Conservation (phyloP, 2,329 filamentous ascomycete species). For the Fusarium continuum region DNA sequence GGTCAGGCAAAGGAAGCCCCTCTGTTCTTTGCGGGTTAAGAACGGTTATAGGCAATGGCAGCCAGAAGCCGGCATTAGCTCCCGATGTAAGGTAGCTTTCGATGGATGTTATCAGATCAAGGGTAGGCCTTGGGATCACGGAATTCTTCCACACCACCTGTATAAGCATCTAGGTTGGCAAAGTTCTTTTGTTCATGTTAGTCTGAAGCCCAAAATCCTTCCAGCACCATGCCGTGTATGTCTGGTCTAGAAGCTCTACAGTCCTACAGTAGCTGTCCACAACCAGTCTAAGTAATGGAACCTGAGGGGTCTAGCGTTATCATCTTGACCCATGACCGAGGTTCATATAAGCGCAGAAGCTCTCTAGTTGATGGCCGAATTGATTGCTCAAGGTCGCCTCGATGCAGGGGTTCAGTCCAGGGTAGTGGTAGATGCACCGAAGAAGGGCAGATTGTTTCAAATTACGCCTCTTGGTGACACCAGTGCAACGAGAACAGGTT, state of each 20-base stretch:
- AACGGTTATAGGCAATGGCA: conserved; percentile 6
- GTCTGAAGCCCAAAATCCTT: neutral
- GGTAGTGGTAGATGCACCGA: conserved; percentile 3
- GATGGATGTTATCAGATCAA: conserved; percentile 28
- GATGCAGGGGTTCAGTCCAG: conserved; percentile 11
- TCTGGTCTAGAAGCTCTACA: neutral
- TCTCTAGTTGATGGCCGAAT: conserved; percentile 7
- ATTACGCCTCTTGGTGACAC: conserved; percentile 3
- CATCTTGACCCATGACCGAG: neutral
- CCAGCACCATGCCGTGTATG: neutral
- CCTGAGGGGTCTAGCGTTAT: neutral
- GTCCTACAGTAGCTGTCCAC: no score
- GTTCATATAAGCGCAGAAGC: conserved; percentile 11
- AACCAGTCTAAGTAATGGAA: neutral
- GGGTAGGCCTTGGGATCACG: no score
- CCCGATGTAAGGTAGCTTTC: conserved; percentile 36
- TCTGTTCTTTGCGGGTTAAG: neutral
- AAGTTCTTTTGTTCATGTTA: conserved; percentile 11
- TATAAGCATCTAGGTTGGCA: no score
- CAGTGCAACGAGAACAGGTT: conserved; percentile 16
- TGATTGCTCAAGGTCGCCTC: conserved; percentile 6
- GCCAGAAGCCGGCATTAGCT: conserved; percentile 3
- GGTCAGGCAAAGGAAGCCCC: conserved; percentile 1
- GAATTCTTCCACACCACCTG: no score
- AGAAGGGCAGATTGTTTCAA: conserved; percentile 29